phyloP scores from a whole-genome alignment of 2,329 filamentous ascomycete genomes.

The Pseudocercospora fijiensis region DNA sequence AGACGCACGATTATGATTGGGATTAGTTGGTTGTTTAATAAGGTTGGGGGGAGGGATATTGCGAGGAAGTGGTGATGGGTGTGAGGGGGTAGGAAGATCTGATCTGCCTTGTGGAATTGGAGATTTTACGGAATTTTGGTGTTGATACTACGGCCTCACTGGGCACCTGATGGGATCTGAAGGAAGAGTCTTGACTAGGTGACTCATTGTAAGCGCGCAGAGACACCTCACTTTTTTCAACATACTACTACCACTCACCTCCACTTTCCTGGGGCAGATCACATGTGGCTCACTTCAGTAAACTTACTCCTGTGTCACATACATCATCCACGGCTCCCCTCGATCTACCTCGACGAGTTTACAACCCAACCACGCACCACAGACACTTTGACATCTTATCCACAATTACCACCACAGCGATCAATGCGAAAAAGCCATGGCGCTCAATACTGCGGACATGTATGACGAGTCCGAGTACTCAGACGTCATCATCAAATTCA shows the following conservation, averaged over 20 bases:
- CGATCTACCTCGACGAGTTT: no score
- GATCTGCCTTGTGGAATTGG: not conserved
- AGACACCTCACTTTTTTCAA: no score
- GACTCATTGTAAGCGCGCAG: no score
- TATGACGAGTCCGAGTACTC: constrained; percentile 10
- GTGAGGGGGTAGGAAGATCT: no score
- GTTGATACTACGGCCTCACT: not conserved
- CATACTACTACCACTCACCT: no score
- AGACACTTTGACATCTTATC: not conserved
- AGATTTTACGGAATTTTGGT: not conserved
- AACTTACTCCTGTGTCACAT: not conserved
- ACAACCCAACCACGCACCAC: no score
- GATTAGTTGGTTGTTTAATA: constrained; percentile 36
- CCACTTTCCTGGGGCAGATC: no score
- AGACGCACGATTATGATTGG: constrained; percentile 35
- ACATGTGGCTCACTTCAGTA: not conserved
- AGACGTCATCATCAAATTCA: constrained; percentile 15
- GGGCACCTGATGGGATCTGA: not conserved
- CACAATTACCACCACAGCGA: not conserved
- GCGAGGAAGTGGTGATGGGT: constrained; percentile 30
- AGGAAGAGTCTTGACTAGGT: no score
- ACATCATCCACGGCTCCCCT: no score
- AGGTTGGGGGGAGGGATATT: constrained; percentile 34
- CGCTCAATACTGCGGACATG: not conserved
- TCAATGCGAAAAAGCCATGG: not conserved